These are phyloP conservation scores for Diaporthe sp. DNA, from an alignment of 2,329 filamentous ascomycete genomes.

Conservation along the genomic window DNA sequence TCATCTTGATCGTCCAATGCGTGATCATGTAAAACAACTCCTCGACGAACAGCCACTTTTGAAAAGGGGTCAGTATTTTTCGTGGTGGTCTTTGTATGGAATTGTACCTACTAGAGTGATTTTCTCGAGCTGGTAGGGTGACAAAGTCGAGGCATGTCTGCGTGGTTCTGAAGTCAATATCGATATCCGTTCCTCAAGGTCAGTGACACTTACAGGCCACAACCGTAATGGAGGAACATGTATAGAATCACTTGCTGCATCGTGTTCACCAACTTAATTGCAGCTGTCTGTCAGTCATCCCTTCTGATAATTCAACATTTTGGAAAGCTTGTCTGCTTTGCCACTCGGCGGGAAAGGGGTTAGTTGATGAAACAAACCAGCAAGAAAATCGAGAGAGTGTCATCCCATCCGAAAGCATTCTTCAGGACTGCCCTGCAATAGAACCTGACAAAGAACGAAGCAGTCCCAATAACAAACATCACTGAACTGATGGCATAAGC, in stretches of 20 bases:
- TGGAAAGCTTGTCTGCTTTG: background rate
- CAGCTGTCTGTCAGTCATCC: background rate
- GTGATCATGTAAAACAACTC: slow-evolving; percentile 4
- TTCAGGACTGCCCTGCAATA: slow-evolving; percentile 13
- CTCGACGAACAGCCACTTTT: slow-evolving; percentile 10
- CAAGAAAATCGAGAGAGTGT: slow-evolving; percentile 8
- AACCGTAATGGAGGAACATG: slow-evolving; percentile 9
- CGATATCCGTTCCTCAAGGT: too few species aligned
- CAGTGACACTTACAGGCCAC: background rate
- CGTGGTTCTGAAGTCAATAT: background rate
- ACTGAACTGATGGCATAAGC: slow-evolving; percentile 3
- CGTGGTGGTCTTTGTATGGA: fast-evolving
- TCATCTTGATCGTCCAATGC: slow-evolving; percentile 24
- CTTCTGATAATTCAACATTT: too few species aligned
- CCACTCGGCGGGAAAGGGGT: background rate
- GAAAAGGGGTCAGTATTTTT: background rate
- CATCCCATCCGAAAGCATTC: slow-evolving; percentile 14
- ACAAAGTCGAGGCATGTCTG: slow-evolving; percentile 4
- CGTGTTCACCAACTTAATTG: background rate
- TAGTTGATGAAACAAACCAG: background rate
- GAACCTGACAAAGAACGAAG: background rate
- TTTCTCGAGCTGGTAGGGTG: slow-evolving; percentile 14
- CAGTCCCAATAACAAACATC: background rate
- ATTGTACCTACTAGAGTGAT: background rate
- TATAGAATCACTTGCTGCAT: slow-evolving; percentile 4